A percentile compares a stretch with the other conserved stretches of the same genome.
Evolutionary conservation across 1,284 basidiomycete genomes (phyloP).

Genomic region (Lentinula novae-zelandiae): DNA sequence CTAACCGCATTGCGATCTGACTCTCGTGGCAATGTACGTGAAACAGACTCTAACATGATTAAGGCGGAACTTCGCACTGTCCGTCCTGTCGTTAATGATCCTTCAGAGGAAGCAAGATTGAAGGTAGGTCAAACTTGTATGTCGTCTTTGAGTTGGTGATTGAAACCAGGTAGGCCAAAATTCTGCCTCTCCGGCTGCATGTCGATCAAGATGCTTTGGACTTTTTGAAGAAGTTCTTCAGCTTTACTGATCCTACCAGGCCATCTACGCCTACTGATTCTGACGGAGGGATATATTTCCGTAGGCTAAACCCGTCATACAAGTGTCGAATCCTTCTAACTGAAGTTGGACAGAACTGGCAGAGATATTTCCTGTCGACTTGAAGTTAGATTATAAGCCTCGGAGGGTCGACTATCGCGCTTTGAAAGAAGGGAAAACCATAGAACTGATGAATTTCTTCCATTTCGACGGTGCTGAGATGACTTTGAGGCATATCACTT

Average conservation of each 20-base stretch:
- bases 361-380: slow-evolving; percentile 84
- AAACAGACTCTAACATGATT: slow-evolving; percentile 93
- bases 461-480: slow-evolving; percentile 99
- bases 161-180: slow-evolving; percentile 60
- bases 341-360: slow-evolving; percentile 62
- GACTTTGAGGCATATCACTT: slow-evolving; percentile 89
- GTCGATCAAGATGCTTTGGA: slow-evolving; percentile 99
- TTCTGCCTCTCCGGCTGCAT: slow-evolving; percentile 87
- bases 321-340: not conserved
- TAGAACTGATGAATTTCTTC: slow-evolving; percentile 99
- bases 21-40: slow-evolving; percentile 79
- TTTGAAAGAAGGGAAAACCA: slow-evolving; percentile 87
- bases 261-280: slow-evolving; percentile 31
- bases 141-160: not conserved
- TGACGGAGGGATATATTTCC: slow-evolving; percentile 62
- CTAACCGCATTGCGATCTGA: slow-evolving; percentile 82
- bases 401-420: slow-evolving; percentile 94
- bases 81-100: slow-evolving; percentile 61
- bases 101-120: slow-evolving; percentile 78
- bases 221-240: slow-evolving; percentile 95
- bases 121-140: slow-evolving; percentile 49
- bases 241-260: slow-evolving; percentile 70
- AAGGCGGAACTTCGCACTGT: slow-evolving; percentile 77
- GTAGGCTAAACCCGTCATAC: slow-evolving; percentile 37
- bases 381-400: slow-evolving; percentile 98